phyloP scores from a whole-genome alignment of 176 grass and related monocot genomes.

The Oryza meridionalis region DNA sequence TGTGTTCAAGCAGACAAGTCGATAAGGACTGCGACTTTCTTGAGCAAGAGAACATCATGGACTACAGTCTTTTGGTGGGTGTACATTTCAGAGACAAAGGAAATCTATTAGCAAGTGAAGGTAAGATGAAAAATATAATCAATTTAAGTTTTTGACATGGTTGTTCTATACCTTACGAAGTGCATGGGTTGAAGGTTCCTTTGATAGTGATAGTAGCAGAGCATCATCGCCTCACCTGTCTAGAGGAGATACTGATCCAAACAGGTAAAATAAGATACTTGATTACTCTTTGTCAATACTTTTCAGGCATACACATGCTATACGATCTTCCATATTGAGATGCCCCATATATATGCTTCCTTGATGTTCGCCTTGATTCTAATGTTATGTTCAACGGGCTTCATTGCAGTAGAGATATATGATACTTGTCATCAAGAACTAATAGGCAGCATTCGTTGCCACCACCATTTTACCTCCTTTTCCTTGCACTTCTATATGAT shows the following conservation, averaged over 20 bases:
- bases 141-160: slow-evolving; percentile 10
- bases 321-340: background rate
- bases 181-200: slow-evolving; percentile 59
- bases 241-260: slow-evolving; percentile 76
- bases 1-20: slow-evolving; percentile 69
- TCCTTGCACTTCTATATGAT: background rate
- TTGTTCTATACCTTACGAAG: slow-evolving; percentile 45
- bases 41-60: slow-evolving; percentile 99
- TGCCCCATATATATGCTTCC: background rate
- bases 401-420: background rate
- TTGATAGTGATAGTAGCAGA: slow-evolving; percentile 63
- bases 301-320: background rate
- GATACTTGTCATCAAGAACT: slow-evolving; percentile 1
- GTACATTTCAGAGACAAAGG: slow-evolving; percentile 82
- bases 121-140: slow-evolving; percentile 53
- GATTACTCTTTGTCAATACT: background rate
- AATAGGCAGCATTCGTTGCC: background rate
- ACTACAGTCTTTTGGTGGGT: slow-evolving; percentile 96
- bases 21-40: slow-evolving; percentile 97
- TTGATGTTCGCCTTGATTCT: background rate
- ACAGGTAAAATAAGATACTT: slow-evolving; percentile 53
- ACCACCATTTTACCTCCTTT: background rate
- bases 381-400: background rate
- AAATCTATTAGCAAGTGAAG: slow-evolving; percentile 62
- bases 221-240: slow-evolving; percentile 64